Conservation (phyloP, 1,139 yeast genomes). For the Scheffersomyces illinoinensis region DNA sequence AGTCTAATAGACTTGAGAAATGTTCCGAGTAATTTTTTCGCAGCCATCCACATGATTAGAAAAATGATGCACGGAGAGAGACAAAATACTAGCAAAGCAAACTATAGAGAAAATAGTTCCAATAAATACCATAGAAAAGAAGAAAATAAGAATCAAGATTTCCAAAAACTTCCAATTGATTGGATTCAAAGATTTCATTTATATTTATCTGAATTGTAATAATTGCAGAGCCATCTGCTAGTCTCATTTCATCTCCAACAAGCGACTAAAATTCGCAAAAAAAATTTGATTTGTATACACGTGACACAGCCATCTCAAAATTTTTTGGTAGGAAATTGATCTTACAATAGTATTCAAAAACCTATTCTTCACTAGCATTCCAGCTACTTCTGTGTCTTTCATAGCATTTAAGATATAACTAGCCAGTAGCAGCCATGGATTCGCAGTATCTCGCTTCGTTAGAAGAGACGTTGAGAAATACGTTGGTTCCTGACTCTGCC, state of each 20-base stretch:
- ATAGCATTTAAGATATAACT: neutral
- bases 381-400: conserved; percentile 5
- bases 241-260: neutral
- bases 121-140: no score
- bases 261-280: neutral
- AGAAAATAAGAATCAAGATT: no score
- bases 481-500: conserved; percentile 73
- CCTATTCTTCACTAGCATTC: conserved; percentile 2
- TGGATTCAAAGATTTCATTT: no score
- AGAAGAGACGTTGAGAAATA: conserved; percentile 76
- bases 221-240: no score
- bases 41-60: no score
- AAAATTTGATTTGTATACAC: neutral
- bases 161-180: neutral
- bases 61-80: no score
- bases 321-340: conserved; percentile 4
- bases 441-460: conserved; percentile 65
- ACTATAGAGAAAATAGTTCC: no score
- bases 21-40: no score
- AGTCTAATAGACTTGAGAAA: no score
- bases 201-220: no score
- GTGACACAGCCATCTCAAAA: conserved; percentile 7
- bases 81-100: no score
- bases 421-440: conserved; percentile 47
- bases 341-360: neutral